phyloP scores from a whole-genome alignment of 2,329 filamentous ascomycete genomes.

The Didymella exigua region DNA sequence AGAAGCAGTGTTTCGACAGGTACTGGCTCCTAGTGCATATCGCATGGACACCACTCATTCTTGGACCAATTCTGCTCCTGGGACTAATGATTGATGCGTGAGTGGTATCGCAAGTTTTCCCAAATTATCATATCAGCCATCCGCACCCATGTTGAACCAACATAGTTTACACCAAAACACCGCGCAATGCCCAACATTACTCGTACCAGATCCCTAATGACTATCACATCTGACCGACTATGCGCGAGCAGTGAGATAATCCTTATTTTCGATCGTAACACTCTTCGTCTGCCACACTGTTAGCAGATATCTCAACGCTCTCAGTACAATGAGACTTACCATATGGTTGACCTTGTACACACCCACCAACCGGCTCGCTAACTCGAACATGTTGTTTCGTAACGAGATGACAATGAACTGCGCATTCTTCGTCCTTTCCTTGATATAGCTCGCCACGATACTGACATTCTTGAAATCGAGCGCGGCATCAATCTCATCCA shows the following conservation, averaged over 20 bases:
- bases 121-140: too few species aligned
- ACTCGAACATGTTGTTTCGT: conserved; percentile 99
- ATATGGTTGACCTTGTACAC: conserved; percentile 99
- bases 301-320: conserved; percentile 19
- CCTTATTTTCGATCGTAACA: conserved; percentile 59
- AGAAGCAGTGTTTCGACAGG: too few species aligned
- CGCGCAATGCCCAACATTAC: conserved; percentile 9
- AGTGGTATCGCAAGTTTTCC: too few species aligned
- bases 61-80: too few species aligned
- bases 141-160: background rate
- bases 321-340: conserved; percentile 49
- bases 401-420: conserved; percentile 99
- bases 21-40: too few species aligned
- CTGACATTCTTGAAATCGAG: conserved; percentile 98
- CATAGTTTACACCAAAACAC: conserved; percentile 9
- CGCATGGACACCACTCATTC: too few species aligned
- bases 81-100: too few species aligned
- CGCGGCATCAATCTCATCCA: conserved; percentile 99
- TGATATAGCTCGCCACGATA: conserved; percentile 98
- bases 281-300: conserved; percentile 56
- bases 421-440: conserved; percentile 97
- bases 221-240: background rate
- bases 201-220: background rate
- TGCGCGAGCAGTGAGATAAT: conserved; percentile 47
- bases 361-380: conserved; percentile 91